These are phyloP conservation scores for Tolypocladium album DNA, from an alignment of 2,329 filamentous ascomycete species.

Conservation along the genomic window DNA sequence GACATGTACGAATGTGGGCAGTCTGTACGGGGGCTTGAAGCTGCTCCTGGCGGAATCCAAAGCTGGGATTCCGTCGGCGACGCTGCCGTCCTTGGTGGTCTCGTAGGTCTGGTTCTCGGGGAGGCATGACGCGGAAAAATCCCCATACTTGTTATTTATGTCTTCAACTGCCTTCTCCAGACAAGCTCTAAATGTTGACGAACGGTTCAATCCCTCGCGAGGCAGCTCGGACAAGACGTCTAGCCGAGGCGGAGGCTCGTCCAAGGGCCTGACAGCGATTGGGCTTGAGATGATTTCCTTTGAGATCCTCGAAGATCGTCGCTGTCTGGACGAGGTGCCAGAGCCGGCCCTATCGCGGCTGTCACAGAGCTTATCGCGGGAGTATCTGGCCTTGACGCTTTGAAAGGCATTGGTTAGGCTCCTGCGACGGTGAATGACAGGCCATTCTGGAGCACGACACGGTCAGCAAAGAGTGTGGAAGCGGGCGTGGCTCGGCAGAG, in stretches of 20 bases:
- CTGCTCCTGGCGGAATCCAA: slow-evolving; percentile 2
- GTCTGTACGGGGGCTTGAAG: slow-evolving; percentile 7
- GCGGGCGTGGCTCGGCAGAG: not conserved
- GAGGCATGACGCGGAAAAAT: slow-evolving; percentile 3
- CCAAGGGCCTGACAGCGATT: not conserved
- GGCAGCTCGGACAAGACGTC: slow-evolving; percentile 16
- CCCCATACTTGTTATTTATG: slow-evolving; percentile 16
- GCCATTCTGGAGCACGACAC: not conserved
- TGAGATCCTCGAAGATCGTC: not conserved
- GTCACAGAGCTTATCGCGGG: slow-evolving; percentile 10
- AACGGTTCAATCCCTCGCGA: slow-evolving; percentile 10
- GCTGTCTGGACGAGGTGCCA: not conserved
- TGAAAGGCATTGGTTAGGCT: slow-evolving; percentile 20
- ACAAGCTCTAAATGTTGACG: slow-evolving; percentile 16
- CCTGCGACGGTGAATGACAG: slow-evolving; percentile 9
- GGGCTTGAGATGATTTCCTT: not conserved
- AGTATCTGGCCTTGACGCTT: slow-evolving; percentile 15
- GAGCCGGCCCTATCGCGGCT: slow-evolving; percentile 1
- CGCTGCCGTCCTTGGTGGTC: not conserved
- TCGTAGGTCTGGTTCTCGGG: not conserved
- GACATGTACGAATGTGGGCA: slow-evolving; percentile 6
- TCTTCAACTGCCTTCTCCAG: slow-evolving; percentile 19
- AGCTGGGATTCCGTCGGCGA: not conserved
- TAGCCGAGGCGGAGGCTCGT: slow-evolving; percentile 13
- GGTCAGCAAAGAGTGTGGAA: not conserved